Base-by-base conservation (phyloP, 2,329 filamentous ascomycete species). In the Annulohypoxylon truncatum region DNA sequence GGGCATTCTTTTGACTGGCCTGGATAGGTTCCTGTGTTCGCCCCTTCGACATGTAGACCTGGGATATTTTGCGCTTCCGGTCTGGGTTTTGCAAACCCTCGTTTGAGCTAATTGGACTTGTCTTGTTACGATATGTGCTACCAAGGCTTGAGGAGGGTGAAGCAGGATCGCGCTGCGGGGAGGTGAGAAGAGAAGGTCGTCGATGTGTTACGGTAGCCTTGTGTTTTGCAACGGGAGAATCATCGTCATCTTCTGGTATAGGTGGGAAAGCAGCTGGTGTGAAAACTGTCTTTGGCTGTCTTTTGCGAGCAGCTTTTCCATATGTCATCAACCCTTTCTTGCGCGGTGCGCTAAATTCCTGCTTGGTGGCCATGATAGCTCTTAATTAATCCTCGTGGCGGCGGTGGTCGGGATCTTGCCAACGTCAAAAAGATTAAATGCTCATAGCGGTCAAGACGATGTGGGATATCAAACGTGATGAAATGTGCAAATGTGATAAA, bases 61-160 rank as follows among this genome's bases (percentile, higher is more conserved):
- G 73, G 3, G 74, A 72, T 26, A 74, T 67, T 66, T 77, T 77
- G 56, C 75, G 74, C 58, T 77, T 77, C 46, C 72, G 71, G 46
- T 73, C 72, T 12, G 64, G 66, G 33, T 48, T 65, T 29, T 64
- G 46, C n/a, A 61, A 38, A 24, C 66, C 60, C 22, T 65, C 66
- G 4, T 38, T 50, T 44, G 59, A 56, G 26, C 56, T 31, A 38
- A 44, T 61, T 33, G 64, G 33, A n/a, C 48, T 64, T 10, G 48
- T n/a, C 29, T 64, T 70, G 6, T 40, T 48, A 13, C 68, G 66
- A 35, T 24, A 50, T 24, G 44, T 54, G 53, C 42, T 59, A 28
- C 71, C 64, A 15, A 62, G 38, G 18, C 35, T 50, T 58, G 61
- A 54, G 20, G 63, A 62, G 28, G 65, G 35, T 9, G 64, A 59